Conservation (phyloP, 2,329 filamentous ascomycete species). For the Calonectria hongkongensis region DNA sequence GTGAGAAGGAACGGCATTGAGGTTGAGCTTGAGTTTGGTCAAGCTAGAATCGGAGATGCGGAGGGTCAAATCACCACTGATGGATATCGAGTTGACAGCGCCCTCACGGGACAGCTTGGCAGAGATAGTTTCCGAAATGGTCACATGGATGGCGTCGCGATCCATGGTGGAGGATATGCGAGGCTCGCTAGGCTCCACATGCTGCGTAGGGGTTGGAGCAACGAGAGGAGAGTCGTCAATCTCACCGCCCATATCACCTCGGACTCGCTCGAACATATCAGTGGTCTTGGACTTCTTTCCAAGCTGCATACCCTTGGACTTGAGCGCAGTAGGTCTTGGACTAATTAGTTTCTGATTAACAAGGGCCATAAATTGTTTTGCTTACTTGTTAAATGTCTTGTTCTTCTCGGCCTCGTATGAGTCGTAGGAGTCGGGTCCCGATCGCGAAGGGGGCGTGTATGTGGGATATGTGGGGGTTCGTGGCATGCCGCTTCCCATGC, state of each 20-base stretch:
- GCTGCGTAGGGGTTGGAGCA: constrained; percentile 69
- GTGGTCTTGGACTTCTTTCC: constrained; percentile 99
- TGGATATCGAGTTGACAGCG: constrained; percentile 87
- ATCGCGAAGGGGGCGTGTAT: constrained; percentile 87
- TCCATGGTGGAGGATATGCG: constrained; percentile 82
- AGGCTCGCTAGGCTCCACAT: constrained; percentile 71
- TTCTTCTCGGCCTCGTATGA: constrained; percentile 98
- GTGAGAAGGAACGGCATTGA: constrained; percentile 84
- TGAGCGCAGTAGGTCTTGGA: constrained; percentile 77
- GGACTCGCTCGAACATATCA: constrained; percentile 97
- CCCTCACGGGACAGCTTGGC: constrained; percentile 94
- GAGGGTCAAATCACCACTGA: constrained; percentile 94
- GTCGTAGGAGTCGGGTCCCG: constrained; percentile 89
- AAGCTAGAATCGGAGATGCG: constrained; percentile 91
- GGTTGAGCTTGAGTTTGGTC: constrained; percentile 91
- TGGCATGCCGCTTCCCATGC: constrained; percentile 64
- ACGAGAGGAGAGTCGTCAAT: constrained; percentile 86
- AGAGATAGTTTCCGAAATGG: constrained; percentile 91
- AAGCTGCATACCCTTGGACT: constrained; percentile 98
- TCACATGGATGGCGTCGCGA: constrained; percentile 90
- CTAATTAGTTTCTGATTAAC: constrained; percentile 35
- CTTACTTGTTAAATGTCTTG: constrained; percentile 88
- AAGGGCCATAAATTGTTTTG: not conserved
- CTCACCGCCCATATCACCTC: constrained; percentile 91
- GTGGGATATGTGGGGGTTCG: constrained; percentile 90